Evolutionary conservation across 208 protist genomes (phyloP), one percentile per base, ranked within the genome.

Genomic region (Herpetomonas muscarum): DNA sequence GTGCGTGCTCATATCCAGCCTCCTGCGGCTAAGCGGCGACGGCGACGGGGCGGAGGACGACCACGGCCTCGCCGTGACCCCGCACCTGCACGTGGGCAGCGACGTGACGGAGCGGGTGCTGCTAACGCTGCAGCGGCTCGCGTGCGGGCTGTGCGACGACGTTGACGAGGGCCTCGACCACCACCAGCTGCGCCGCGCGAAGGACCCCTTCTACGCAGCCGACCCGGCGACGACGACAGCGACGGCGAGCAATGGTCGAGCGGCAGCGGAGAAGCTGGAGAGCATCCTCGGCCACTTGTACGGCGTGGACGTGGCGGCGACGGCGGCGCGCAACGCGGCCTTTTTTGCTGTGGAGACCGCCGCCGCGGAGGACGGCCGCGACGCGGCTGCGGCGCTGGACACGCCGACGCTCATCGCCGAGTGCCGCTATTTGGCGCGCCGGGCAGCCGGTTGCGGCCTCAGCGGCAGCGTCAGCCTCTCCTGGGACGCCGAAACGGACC

Each of bases 41-140:
- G 65, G 59, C 50, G 45, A 28, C 25, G 26, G 37, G n/a, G 31
- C 28, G 3, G 32, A 31, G 22, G 46, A 36, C 30, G 42, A 62
- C 13, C 36, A 57, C 6, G 53, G 51, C 25, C 60, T 92, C 1
- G 45, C 62, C 17, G 66, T 76, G 9, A 67, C 67, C 57, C 79
- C 77, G 34, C 79, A 89, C 41, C 68, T 92, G 19, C 53, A 79
- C 15, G 67, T 81, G 36, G 54, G 55, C 31, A 56, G 56, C 4
- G 45, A 49, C 4, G 52, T 55, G 1, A 66, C 70, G 32, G 68
- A 76, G 53, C 54, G 49, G 55, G 72, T 83, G 47, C 68, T 85
- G 30, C 60, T 79, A 26, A 85, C 79, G 19, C 58, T 92, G 32
- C 85, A 92, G 64, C 68, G 73, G 31, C 46, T 89, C 32, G 62